Conservation (phyloP, 768 basidiomycete species). For the Tylopilus rubrobrunneus region DNA sequence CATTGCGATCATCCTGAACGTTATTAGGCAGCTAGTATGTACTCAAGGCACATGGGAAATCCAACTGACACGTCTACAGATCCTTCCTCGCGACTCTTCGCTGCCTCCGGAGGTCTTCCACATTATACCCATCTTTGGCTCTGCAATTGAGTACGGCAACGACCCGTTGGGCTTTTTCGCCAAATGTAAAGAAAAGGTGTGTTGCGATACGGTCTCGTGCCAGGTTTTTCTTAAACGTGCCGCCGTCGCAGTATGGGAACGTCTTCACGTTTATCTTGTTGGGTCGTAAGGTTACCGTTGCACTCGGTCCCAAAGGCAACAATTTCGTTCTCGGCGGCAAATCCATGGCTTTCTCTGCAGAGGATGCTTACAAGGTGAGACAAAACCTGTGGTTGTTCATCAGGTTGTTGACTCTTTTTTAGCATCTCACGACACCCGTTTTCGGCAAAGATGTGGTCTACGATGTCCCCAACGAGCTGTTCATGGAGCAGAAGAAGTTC, state of each 20-base stretch:
- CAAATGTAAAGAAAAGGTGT: slow-evolving; percentile 71
- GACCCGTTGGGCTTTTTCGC: slow-evolving; percentile 91
- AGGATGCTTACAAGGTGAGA: slow-evolving; percentile 90
- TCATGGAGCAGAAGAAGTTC: slow-evolving; percentile 99
- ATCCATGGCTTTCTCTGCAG: slow-evolving; percentile 86
- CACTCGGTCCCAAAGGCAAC: slow-evolving; percentile 87
- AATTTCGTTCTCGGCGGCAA: slow-evolving; percentile 95
- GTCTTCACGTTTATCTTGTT: slow-evolving; percentile 95
- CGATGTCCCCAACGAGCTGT: slow-evolving; percentile 90
- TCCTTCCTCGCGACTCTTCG: slow-evolving; percentile 63
- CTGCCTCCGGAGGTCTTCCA: slow-evolving; percentile 93
- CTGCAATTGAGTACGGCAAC: slow-evolving; percentile 84
- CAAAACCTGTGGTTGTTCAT: neutral
- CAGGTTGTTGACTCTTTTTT: slow-evolving; percentile 1
- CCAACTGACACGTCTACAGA: slow-evolving; percentile 36
- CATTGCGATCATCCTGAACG: slow-evolving; percentile 66
- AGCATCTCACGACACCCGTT: slow-evolving; percentile 91
- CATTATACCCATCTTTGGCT: slow-evolving; percentile 86
- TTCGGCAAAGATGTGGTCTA: slow-evolving; percentile 99
- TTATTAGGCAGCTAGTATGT: slow-evolving; percentile 74
- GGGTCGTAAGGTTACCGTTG: slow-evolving; percentile 87
- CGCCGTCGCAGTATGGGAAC: slow-evolving; percentile 71
- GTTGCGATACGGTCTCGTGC: slow-evolving; percentile 16
- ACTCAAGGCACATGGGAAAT: neutral
- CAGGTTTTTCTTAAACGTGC: neutral